Evolutionary conservation across 2,329 filamentous ascomycete species (phyloP), one percentile per base, ranked within the genome.

Genomic region (Neonectria ditissima): DNA sequence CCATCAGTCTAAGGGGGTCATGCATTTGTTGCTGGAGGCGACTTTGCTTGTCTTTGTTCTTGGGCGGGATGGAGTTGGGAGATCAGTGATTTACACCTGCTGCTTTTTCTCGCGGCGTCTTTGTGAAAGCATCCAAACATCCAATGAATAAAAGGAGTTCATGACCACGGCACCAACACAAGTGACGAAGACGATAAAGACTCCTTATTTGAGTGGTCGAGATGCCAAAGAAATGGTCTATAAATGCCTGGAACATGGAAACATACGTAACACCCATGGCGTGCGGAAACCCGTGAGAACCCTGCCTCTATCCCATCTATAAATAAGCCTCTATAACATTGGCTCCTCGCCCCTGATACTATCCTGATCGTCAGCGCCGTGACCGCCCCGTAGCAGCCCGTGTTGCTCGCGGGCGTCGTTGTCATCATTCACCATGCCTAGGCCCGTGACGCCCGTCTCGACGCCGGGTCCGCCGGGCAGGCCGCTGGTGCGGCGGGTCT

Each of bases 401-500:
- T 78, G 77, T 53, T 79, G 77, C 67, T 85, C 83, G 3, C 78
- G 78, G 16, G 75, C 75, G 5, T 74, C 76, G 30, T 78, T 76
- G 52, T 81, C 80, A 16, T 72, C 71, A 26, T 59, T 62, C 9
- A 52, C 52, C 50, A 62, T 47, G 16, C 79, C 75, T 26, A 76
- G 76, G 8, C 53, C 75, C 26, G 76, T 77, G 5, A 80, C 65
- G 2, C 80, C 80, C 14, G 71, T 68, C 57, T 76, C 74, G 8
- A 77, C 72, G 4, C 72, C 69, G 10, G 55, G 51, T 34, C 60
- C 65, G 10, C 63, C 45, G 14, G 68, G 59, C n/a, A 74, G 41
- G 8, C 73, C 75, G 55, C 73, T 74, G 5, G 78, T 81, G 20
- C 83, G 80, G 26, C 84, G 80, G 58, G 86, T 86, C 76, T 90